Evolutionary conservation across 805 yeast species (phyloP).

Genomic region (Ogataea haglerorum): DNA sequence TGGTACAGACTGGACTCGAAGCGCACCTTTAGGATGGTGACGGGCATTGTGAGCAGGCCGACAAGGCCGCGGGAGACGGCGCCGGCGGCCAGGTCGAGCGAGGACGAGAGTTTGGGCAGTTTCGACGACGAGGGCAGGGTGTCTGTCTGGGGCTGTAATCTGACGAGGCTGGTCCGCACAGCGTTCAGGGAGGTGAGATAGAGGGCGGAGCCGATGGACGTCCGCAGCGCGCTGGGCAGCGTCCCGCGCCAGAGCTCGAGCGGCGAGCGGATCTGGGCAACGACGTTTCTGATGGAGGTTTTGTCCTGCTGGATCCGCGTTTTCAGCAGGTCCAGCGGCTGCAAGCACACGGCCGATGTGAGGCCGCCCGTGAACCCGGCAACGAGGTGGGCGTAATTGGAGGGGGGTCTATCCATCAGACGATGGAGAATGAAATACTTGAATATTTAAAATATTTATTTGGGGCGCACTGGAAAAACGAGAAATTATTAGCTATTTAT

Average conservation of each 20-base stretch:
- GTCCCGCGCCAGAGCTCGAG: constrained; percentile 89
- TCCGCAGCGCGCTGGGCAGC: constrained; percentile 82
- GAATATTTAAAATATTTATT: neutral
- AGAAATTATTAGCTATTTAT: neutral
- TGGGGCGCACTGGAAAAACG: neutral
- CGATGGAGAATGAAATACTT: no score
- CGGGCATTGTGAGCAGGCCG: constrained; percentile 90
- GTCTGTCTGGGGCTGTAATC: constrained; percentile 14
- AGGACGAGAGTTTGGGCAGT: constrained; percentile 68
- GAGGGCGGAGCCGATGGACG: constrained; percentile 86
- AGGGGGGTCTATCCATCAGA: constrained; percentile 11
- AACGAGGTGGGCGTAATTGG: constrained; percentile 48
- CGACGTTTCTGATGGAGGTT: constrained; percentile 30
- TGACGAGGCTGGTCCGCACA: constrained; percentile 51
- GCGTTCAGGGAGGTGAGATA: constrained; percentile 72
- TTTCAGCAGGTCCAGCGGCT: constrained; percentile 86
- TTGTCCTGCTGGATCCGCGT: constrained; percentile 74
- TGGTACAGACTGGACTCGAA: constrained; percentile 78
- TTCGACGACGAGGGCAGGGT: constrained; percentile 33
- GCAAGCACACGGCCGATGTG: constrained; percentile 72
- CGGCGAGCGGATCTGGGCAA: constrained; percentile 40
- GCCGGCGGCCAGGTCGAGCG: constrained; percentile 73
- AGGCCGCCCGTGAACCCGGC: constrained; percentile 88
- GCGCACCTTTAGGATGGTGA: constrained; percentile 85
- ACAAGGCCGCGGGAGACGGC: constrained; percentile 74